These are phyloP conservation scores for Falciphora oryzae DNA, from an alignment of 2,329 filamentous ascomycete genomes.

Conservation along the genomic window DNA sequence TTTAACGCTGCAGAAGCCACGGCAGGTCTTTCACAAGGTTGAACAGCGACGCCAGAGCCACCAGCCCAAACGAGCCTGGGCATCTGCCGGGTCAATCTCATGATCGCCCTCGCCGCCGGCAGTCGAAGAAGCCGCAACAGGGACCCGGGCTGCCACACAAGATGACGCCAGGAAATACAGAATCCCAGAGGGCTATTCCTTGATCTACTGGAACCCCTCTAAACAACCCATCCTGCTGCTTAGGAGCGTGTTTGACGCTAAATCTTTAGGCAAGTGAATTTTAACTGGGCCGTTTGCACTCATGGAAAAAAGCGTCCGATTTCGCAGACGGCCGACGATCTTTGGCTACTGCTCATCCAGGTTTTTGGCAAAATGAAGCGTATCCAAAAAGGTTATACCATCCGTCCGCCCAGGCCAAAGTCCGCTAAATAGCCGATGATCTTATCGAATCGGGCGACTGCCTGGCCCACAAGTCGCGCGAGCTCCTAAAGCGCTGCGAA, in stretches of 20 bases:
- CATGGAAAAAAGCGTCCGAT: constrained; percentile 78
- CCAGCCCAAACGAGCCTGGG: too few species aligned
- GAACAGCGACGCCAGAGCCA: too few species aligned
- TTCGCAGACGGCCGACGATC: constrained; percentile 84
- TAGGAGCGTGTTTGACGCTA: constrained; percentile 94
- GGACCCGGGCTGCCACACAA: constrained; percentile 40
- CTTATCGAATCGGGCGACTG: constrained; percentile 87
- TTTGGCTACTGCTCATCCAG: constrained; percentile 93
- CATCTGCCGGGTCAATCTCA: too few species aligned
- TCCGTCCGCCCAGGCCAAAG: constrained; percentile 66
- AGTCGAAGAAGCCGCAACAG: too few species aligned
- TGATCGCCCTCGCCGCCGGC: too few species aligned
- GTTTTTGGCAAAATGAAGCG: constrained; percentile 90
- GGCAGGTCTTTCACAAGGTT: too few species aligned
- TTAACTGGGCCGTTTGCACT: constrained; percentile 96
- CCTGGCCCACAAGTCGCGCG: constrained; percentile 77
- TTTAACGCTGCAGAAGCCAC: too few species aligned
- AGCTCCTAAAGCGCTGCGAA: constrained; percentile 85
- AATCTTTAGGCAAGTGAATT: constrained; percentile 98
- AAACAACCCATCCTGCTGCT: constrained; percentile 92
- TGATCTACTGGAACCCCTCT: constrained; percentile 96
- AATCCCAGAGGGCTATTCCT: constrained; percentile 85
- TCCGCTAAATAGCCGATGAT: constrained; percentile 76
- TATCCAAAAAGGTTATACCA: constrained; percentile 67
- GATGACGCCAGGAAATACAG: constrained; percentile 57